phyloP scores from a whole-genome alignment of 768 basidiomycete genomes.

The Clitopilus passeckerianus region DNA sequence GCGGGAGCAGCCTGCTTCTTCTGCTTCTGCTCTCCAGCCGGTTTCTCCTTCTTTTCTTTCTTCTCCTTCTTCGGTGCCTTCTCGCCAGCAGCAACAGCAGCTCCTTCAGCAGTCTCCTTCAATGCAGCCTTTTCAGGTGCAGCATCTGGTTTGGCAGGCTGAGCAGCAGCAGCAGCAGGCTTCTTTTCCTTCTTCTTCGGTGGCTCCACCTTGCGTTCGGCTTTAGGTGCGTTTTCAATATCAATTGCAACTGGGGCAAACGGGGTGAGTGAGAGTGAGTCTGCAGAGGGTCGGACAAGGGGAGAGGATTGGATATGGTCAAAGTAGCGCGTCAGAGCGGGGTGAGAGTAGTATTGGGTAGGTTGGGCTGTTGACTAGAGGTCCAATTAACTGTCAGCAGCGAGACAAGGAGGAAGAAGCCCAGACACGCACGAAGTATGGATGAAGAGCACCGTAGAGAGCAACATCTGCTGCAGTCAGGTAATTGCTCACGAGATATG shows the following conservation, averaged over 20 bases:
- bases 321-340: conserved; percentile 89
- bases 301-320: conserved; percentile 84
- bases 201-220: conserved; percentile 67
- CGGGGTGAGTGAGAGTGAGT: conserved; percentile 35
- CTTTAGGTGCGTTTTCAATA: conserved; percentile 66
- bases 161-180: conserved; percentile 19
- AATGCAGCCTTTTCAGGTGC: conserved; percentile 22
- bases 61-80: conserved; percentile 49
- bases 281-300: conserved; percentile 54
- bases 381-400: not conserved
- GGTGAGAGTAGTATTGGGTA: conserved; percentile 71
- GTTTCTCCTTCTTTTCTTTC: conserved; percentile 56
- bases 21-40: conserved; percentile 25
- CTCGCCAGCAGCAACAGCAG: conserved; percentile 20
- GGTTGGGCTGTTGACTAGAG: conserved; percentile 64
- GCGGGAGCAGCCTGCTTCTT: conserved; percentile 32
- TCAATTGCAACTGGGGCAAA: conserved; percentile 65
- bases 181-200: conserved; percentile 78
- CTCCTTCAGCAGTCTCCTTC: conserved; percentile 16
- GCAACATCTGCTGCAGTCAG: conserved; percentile 89
- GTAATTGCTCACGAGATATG: conserved; percentile 81
- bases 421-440: conserved; percentile 58
- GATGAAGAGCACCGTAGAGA: conserved; percentile 85
- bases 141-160: not conserved
- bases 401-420: not conserved